phyloP scores from a whole-genome alignment of 345 rosid species.

The Gossypium turneri region DNA sequence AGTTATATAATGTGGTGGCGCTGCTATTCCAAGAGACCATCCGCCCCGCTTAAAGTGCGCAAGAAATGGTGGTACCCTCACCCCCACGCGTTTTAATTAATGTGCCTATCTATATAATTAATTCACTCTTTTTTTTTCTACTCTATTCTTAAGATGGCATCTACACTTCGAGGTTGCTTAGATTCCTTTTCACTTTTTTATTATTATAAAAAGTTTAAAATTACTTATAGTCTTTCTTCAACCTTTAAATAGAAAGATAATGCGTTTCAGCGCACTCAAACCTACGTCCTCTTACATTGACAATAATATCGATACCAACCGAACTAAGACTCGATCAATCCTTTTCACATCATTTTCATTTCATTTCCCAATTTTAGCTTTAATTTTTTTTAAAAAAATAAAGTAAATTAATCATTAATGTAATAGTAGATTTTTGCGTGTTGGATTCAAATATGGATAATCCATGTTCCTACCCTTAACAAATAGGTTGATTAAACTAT shows the following conservation, averaged over 20 bases:
- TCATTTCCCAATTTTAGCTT: no score
- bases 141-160: neutral
- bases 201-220: no score
- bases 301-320: no score
- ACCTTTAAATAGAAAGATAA: no score
- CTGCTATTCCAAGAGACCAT: neutral
- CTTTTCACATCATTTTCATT: no score
- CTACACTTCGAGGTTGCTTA: neutral
- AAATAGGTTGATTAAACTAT: no score
- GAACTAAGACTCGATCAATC: fast-evolving
- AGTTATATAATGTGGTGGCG: neutral
- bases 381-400: no score
- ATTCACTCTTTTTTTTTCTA: neutral
- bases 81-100: neutral
- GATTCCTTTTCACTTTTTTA: neutral
- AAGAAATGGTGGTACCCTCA: neutral
- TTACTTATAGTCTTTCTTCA: fast-evolving
- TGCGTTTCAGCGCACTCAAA: fast-evolving
- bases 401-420: no score
- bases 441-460: no score
- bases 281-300: fast-evolving
- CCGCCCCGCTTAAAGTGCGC: neutral
- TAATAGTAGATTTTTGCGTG: no score
- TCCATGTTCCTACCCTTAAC: no score
- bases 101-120: neutral